Evolutionary conservation across 1,284 basidiomycete genomes (phyloP).

Genomic region (Malassezia sympodialis): DNA sequence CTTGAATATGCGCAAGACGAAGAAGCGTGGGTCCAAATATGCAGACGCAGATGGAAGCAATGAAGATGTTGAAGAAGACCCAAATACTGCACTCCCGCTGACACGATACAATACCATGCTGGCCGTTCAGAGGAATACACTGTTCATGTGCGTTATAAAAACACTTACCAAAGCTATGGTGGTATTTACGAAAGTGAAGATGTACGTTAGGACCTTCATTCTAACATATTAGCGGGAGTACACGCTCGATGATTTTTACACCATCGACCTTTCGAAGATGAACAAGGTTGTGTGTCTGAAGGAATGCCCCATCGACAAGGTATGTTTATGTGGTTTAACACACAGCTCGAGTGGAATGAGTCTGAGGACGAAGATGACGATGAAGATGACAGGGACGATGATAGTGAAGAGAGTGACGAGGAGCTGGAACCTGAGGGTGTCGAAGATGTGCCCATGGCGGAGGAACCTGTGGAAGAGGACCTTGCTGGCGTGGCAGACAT

Average conservation of each 20-base stretch:
- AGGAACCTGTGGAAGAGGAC: conserved; percentile 9
- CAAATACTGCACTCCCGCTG: conserved; percentile 60
- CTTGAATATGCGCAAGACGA: conserved; percentile 57
- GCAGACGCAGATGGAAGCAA: conserved; percentile 23
- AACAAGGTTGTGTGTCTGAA: conserved; percentile 41
- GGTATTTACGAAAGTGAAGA: conserved; percentile 43
- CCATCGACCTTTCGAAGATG: conserved; percentile 42
- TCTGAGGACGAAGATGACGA: conserved; percentile 30
- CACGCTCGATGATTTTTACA: conserved; percentile 47
- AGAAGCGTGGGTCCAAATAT: conserved; percentile 50
- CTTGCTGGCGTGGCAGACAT: conserved; percentile 3
- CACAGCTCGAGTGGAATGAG: conserved; percentile 41
- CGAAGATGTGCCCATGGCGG: conserved; percentile 4
- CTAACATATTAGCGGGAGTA: conserved; percentile 28
- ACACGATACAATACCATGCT: conserved; percentile 87
- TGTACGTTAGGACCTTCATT: neutral
- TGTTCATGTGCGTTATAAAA: conserved; percentile 22
- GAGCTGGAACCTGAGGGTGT: conserved; percentile 20
- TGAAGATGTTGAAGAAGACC: conserved; percentile 42
- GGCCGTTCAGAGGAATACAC: conserved; percentile 69
- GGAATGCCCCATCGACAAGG: conserved; percentile 39
- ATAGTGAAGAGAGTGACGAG: conserved; percentile 25
- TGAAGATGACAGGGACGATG: conserved; percentile 20
- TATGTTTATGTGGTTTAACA: neutral
- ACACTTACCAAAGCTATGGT: conserved; percentile 22